Percentiles rank a stretch among this genome's conserved stretches.
Evolutionary conservation across 768 basidiomycete species (phyloP).

Genomic region (Agaricus blazei): DNA sequence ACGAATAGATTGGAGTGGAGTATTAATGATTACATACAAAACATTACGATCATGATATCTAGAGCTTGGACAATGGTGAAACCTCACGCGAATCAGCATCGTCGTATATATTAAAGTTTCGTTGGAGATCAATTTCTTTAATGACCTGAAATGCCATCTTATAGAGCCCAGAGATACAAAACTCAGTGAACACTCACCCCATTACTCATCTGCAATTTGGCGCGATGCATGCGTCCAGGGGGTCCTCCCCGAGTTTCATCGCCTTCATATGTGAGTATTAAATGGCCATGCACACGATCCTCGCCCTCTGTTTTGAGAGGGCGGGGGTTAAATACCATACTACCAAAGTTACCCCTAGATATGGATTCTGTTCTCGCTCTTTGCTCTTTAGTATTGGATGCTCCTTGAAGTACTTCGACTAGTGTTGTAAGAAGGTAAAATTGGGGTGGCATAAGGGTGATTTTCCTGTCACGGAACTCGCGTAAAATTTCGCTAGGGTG

Average conservation of each 20-base stretch:
- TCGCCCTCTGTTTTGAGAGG: conserved; percentile 23
- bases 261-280: conserved; percentile 60
- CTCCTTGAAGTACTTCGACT: conserved; percentile 42
- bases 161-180: neutral
- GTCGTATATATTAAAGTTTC: conserved; percentile 65
- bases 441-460: conserved; percentile 70
- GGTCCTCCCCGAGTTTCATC: conserved; percentile 64
- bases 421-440: conserved; percentile 66
- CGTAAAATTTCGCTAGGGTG: conserved; percentile 48
- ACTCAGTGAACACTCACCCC: conserved; percentile 35
- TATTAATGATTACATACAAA: neutral
- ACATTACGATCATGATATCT: neutral
- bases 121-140: conserved; percentile 44
- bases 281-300: conserved; percentile 36
- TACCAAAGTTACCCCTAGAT: conserved; percentile 53
- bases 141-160: conserved; percentile 32
- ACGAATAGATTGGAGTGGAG: too few relatives aligned
- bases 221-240: conserved; percentile 56
- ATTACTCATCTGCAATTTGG: conserved; percentile 40
- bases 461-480: conserved; percentile 44
- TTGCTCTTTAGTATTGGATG: conserved; percentile 37
- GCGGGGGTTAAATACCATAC: conserved; percentile 53
- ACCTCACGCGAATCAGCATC: conserved; percentile 38
- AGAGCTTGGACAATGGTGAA: conserved; percentile 24
- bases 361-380: conserved; percentile 39